These are phyloP conservation scores for Mycena albidolilacea DNA, from an alignment of 768 basidiomycete genomes.

Conservation along the genomic window DNA sequence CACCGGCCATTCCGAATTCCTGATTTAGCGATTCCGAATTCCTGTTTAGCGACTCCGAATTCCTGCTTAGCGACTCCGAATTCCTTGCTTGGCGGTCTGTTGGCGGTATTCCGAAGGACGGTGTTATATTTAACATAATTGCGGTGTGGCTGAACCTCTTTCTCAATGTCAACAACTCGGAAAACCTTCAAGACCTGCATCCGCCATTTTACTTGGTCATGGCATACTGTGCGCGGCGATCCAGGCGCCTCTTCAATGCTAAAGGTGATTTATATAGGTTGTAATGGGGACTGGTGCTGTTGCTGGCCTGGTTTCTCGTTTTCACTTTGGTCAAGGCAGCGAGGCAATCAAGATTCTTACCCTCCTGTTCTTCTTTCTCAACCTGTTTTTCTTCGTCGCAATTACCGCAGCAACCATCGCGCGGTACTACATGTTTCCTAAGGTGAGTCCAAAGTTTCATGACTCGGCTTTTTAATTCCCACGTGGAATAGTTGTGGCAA, in stretches of 20 bases:
- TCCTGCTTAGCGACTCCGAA: slow-evolving; percentile 6
- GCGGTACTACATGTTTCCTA: slow-evolving; percentile 59
- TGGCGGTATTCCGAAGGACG: slow-evolving; percentile 20
- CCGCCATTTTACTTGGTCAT: slow-evolving; percentile 69
- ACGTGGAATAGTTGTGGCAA: slow-evolving; percentile 50
- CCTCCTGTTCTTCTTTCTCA: slow-evolving; percentile 62
- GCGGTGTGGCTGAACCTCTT: slow-evolving; percentile 40
- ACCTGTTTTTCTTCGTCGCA: slow-evolving; percentile 60
- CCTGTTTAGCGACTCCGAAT: neutral
- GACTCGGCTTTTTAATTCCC: neutral
- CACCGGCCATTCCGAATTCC: too few species aligned
- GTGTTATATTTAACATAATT: too few species aligned
- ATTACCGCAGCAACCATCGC: slow-evolving; percentile 56
- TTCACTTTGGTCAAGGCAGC: slow-evolving; percentile 62
- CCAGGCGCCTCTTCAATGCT: neutral
- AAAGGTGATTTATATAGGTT: slow-evolving; percentile 32
- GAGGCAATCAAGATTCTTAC: slow-evolving; percentile 54
- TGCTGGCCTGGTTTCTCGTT: slow-evolving; percentile 60
- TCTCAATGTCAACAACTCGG: slow-evolving; percentile 33
- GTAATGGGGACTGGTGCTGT: slow-evolving; percentile 72
- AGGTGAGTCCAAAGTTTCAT: slow-evolving; percentile 17
- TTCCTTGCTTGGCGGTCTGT: slow-evolving; percentile 3
- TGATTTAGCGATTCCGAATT: too few species aligned
- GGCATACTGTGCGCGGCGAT: slow-evolving; percentile 57
- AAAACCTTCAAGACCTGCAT: slow-evolving; percentile 54